A percentile compares a stretch with the other conserved stretches of the same genome.
Evolutionary conservation across 1,139 yeast species (phyloP).

Genomic region (Debaryomycetaceae sp.): DNA sequence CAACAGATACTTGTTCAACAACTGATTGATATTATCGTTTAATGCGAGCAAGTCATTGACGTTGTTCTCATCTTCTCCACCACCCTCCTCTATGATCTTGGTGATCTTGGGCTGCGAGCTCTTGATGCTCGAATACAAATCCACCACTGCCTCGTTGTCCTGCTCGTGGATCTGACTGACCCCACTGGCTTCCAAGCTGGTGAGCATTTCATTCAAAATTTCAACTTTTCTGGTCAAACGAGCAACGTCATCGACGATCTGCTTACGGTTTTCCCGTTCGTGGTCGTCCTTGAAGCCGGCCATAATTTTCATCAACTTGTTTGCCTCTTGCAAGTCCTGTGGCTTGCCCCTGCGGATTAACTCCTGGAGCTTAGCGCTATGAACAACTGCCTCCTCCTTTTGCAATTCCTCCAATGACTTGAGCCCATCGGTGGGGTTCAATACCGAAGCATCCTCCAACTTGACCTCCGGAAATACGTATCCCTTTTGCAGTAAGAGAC

Average conservation of each 20-base stretch:
- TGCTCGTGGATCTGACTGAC: slow-evolving; percentile 42
- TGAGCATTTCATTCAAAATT: slow-evolving; percentile 83
- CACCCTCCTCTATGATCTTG: slow-evolving; percentile 75
- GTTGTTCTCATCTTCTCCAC: slow-evolving; percentile 54
- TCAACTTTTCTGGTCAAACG: slow-evolving; percentile 87
- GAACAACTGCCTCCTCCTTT: slow-evolving; percentile 88
- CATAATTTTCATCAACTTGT: slow-evolving; percentile 94
- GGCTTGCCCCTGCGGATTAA: slow-evolving; percentile 94
- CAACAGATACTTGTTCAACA: slow-evolving; percentile 63
- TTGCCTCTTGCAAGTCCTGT: slow-evolving; percentile 92
- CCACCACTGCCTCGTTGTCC: slow-evolving; percentile 65
- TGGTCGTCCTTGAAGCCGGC: slow-evolving; percentile 92
- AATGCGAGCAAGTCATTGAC: slow-evolving; percentile 63
- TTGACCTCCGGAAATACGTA: slow-evolving; percentile 90
- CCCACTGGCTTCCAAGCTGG: slow-evolving; percentile 42
- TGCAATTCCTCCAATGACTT: slow-evolving; percentile 88
- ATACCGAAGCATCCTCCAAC: slow-evolving; percentile 87
- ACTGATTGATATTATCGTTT: slow-evolving; percentile 72
- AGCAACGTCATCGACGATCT: slow-evolving; percentile 79
- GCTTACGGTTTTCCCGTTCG: slow-evolving; percentile 63
- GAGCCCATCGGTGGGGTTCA: slow-evolving; percentile 86
- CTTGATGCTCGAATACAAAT: slow-evolving; percentile 74
- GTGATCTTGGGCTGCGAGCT: slow-evolving; percentile 85
- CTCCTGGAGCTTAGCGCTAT: slow-evolving; percentile 93
- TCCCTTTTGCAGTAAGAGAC: slow-evolving; percentile 80